Base-by-base conservation (phyloP, 2,329 filamentous ascomycete genomes). In the Phyllachora maydis region DNA sequence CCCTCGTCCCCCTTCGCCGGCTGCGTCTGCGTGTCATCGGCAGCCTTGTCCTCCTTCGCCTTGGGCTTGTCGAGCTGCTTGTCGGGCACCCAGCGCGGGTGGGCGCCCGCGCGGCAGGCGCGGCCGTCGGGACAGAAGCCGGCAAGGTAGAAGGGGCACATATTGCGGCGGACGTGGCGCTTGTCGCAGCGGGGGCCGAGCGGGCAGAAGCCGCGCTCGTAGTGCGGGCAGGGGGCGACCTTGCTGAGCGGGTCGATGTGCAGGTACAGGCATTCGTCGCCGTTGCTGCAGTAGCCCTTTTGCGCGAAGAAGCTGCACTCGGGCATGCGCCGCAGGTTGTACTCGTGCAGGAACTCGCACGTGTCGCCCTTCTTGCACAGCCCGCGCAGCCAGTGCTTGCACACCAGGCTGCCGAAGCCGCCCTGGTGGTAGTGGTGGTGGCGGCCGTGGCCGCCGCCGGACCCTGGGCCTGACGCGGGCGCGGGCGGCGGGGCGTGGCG, bases 291-390 rank as follows among this genome's bases (percentile, higher is more conserved):
- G 46, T 90, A 93, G 26, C 81, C 81, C 42, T 88, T 91, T 30
- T 82, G 67, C 28, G 82, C 72, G 51, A 85, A 95, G 50, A 92
- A 91, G 42, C 91, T 91, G 54, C 88, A 98, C 54, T 95, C 88
- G 32, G 88, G 83, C 81, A 95, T 95, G 49, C 88, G 83, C 32
- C 88, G 72, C 36, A 98, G 65, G 52, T 98, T 95, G 58, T 93
- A 98, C 52, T 95, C 88, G 59, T 98, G 88, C 23, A 95, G 59
- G 41, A 95, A 98, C 55, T 98, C 88, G 68, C 88, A 98, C 35
- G 71, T 68, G 42, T 93, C 75, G 39, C 85, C 88, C 52, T 95
- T 95, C 46, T 98, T 98, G 60, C 88, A 98, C 11, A 98, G 67
- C 0, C 83, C 85, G 33, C 90, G 78, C 41, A 95, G 70, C 72